These are phyloP conservation scores for Fraxinus anomala DNA, from an alignment of 257 asterid species.

Conservation along the genomic window DNA sequence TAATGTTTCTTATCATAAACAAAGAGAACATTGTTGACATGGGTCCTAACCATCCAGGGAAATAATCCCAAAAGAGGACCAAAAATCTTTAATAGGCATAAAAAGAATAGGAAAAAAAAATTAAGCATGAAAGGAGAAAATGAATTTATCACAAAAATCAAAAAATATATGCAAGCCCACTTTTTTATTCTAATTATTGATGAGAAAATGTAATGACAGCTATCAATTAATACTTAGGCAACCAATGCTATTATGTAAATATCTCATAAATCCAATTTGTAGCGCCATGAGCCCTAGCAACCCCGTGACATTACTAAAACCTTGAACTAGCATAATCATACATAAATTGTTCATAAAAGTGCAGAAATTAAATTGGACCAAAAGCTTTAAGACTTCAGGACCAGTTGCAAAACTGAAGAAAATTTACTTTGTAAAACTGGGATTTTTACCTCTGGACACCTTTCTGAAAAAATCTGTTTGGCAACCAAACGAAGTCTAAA, in stretches of 20 bases:
- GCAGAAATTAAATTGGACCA: no score
- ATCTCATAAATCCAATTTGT: background rate
- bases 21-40: background rate
- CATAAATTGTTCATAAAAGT: no score
- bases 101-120: background rate
- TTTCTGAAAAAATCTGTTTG: no score
- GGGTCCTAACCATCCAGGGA: background rate
- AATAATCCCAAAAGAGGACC: background rate
- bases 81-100: background rate
- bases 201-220: background rate
- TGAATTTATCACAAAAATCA: background rate
- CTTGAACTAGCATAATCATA: no score
- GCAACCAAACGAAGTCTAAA: no score
- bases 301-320: no score
- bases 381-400: no score
- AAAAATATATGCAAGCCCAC: background rate
- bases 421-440: no score
- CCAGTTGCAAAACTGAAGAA: no score
- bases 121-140: background rate
- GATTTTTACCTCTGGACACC: no score
- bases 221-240: background rate
- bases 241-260: background rate
- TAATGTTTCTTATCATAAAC: background rate
- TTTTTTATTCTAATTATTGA: background rate
- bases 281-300: no score